Evolutionary conservation across 2,329 filamentous ascomycete species (phyloP), one percentile per base, ranked within the genome.

Genomic region (Exserohilum rostratum): DNA sequence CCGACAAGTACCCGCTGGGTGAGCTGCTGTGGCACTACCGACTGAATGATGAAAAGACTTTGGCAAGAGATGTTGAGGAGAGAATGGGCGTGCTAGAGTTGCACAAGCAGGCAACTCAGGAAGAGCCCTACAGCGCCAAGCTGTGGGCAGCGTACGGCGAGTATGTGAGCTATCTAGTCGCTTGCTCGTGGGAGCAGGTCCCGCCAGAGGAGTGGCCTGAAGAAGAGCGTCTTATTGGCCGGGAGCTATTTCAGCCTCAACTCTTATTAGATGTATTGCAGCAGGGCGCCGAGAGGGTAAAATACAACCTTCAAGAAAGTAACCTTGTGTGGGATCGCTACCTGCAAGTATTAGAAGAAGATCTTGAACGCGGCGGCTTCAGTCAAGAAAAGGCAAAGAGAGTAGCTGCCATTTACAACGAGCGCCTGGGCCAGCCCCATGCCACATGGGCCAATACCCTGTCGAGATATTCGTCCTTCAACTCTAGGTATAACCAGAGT

Each of bases 91-190:
- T 90, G 43, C 82, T 92, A 68, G 90, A 93, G 72, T 77, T 89
- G 39, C 91, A 87, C 76, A 86, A 88, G 64, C 83, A 83, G 62
- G 90, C 90, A 53, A 84, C 88, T 18, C 77, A 79, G 53, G 87
- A 90, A 47, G 90, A 93, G 74, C 88, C 89, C 10, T 87, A 83
- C 62, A 93, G 90, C 66, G 79, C 89, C 55, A 86, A 84, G 59
- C 78, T 93, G 35, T 95, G 90, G 90, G 82, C 87, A 55, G 83
- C 86, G 25, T 93, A 93, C 70, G 90, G 88, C 74, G 87, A 92
- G 66, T 93, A 88, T 76, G 86, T 93, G 59, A 87, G 88, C 81
- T 83, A 84, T 17, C 85, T 92, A 10, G 87, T 90, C 73, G 81
- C 82, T 46, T 84, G 85, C 61, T 86, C 85, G 65, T 85, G 87